A percentile compares a stretch with the other conserved stretches of the same genome.
Evolutionary conservation across 2,329 filamentous ascomycete species (phyloP).

Genomic region (Magnaporthiopsis poae): DNA sequence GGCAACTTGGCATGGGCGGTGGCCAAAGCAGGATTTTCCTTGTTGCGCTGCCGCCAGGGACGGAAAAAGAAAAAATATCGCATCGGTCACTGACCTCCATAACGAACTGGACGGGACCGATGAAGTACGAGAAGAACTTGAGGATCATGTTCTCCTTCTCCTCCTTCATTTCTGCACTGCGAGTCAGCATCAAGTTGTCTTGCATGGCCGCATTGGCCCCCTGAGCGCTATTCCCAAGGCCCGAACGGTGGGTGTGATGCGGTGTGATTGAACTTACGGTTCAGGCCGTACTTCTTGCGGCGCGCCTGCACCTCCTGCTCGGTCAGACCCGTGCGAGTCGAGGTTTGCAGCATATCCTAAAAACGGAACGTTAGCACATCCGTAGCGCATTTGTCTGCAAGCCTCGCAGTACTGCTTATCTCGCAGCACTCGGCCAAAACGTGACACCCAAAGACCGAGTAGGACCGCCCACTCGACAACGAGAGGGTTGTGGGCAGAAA

Average conservation of each 20-base stretch:
- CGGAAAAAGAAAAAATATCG: neutral
- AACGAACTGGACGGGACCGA: conserved; percentile 85
- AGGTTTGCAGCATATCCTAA: conserved; percentile 53
- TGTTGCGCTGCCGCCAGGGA: neutral
- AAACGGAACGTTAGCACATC: conserved; percentile 4
- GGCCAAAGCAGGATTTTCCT: neutral
- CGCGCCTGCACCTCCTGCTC: conserved; percentile 54
- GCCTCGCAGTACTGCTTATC: neutral
- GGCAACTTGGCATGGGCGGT: too few species aligned
- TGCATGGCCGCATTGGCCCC: neutral
- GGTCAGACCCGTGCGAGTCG: conserved; percentile 59
- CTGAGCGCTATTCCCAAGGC: neutral
- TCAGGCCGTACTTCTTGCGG: conserved; percentile 68
- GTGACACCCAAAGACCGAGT: neutral
- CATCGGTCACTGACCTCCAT: conserved; percentile 59
- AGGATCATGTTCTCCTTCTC: conserved; percentile 76
- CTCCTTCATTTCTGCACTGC: conserved; percentile 39
- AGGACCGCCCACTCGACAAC: too few species aligned
- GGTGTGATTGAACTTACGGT: conserved; percentile 36
- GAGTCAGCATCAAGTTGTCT: conserved; percentile 9
- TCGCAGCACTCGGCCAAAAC: neutral
- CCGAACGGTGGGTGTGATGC: neutral
- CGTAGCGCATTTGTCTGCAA: conserved; percentile 14
- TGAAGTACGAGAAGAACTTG: conserved; percentile 75
- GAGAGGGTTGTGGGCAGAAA: conserved; percentile 7